Evolutionary conservation across 108 stramenopile genomes (phyloP).

Genomic region (Licmophora abbreviata): DNA sequence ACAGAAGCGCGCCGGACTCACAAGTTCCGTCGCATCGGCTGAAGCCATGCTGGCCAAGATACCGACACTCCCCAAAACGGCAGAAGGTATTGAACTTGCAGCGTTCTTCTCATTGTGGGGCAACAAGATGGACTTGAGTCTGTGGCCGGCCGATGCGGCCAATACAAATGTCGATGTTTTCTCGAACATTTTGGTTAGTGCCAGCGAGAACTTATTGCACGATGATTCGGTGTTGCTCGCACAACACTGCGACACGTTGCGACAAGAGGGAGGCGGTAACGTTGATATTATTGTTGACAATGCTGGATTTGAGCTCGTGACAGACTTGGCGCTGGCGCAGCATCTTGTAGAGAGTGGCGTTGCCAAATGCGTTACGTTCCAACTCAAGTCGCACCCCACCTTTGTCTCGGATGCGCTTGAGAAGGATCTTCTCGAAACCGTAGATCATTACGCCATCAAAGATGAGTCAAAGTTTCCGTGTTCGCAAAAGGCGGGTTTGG

Average conservation of each 20-base stretch:
- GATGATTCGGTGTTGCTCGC: slow-evolving; percentile 74
- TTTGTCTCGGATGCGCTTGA: slow-evolving; percentile 95
- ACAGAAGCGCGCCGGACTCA: slow-evolving; percentile 75
- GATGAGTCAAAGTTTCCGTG: slow-evolving; percentile 39
- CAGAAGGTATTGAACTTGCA: slow-evolving; percentile 51
- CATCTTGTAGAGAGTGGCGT: slow-evolving; percentile 74
- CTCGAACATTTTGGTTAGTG: slow-evolving; percentile 57
- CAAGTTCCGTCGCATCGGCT: slow-evolving; percentile 48
- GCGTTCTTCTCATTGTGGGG: slow-evolving; percentile 87
- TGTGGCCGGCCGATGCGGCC: slow-evolving; percentile 87
- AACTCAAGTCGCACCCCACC: slow-evolving; percentile 93
- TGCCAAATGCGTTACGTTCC: slow-evolving; percentile 74
- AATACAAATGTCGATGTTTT: slow-evolving; percentile 62
- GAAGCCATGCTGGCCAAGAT: slow-evolving; percentile 67
- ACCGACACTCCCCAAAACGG: slow-evolving; percentile 33
- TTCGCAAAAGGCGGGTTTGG: slow-evolving; percentile 56
- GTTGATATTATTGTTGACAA: slow-evolving; percentile 96
- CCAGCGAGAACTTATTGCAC: slow-evolving; percentile 78
- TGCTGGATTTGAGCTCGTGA: slow-evolving; percentile 94
- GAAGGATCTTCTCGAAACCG: slow-evolving; percentile 77
- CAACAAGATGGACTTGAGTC: slow-evolving; percentile 92
- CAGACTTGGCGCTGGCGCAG: slow-evolving; percentile 88
- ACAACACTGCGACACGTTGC: slow-evolving; percentile 46
- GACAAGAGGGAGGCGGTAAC: slow-evolving; percentile 53
- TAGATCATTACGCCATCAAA: slow-evolving; percentile 57